Conservation (phyloP, 2,329 filamentous ascomycete species). For the Sporothrix phasma region DNA sequence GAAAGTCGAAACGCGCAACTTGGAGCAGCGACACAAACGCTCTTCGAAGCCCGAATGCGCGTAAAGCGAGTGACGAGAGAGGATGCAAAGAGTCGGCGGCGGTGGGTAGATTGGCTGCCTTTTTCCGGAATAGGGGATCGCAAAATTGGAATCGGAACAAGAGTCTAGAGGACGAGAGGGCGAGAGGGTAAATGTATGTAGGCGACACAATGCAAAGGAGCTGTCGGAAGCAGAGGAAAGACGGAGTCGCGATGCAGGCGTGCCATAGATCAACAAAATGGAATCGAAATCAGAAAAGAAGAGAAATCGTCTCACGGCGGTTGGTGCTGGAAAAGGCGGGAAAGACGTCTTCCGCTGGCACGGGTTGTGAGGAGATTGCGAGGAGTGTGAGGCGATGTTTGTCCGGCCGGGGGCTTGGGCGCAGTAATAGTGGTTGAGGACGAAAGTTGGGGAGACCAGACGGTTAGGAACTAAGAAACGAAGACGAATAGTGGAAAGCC, state of each 20-base stretch:
- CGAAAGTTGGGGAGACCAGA: background rate
- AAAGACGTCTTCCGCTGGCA: background rate
- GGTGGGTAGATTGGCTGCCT: background rate
- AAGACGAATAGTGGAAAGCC: background rate
- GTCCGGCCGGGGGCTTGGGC: background rate
- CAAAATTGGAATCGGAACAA: background rate
- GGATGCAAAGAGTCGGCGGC: background rate
- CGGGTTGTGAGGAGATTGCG: background rate
- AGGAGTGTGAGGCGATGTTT: background rate
- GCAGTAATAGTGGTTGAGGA: background rate
- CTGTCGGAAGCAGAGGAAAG: background rate
- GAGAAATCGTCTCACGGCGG: background rate
- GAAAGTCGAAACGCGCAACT: background rate
- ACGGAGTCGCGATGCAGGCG: background rate
- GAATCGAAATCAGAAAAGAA: background rate
- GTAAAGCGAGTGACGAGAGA: background rate
- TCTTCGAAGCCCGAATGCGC: background rate
- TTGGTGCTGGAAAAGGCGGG: background rate
- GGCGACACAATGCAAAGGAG: background rate
- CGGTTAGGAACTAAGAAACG: background rate
- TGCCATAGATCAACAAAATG: background rate
- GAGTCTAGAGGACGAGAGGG: background rate
- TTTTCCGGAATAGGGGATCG: background rate
- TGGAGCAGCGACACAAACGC: background rate
- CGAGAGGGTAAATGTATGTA: background rate